Evolutionary conservation across 768 basidiomycete species (phyloP), one percentile per base, ranked within the genome.

Genomic region (Coprinellus micaceus): DNA sequence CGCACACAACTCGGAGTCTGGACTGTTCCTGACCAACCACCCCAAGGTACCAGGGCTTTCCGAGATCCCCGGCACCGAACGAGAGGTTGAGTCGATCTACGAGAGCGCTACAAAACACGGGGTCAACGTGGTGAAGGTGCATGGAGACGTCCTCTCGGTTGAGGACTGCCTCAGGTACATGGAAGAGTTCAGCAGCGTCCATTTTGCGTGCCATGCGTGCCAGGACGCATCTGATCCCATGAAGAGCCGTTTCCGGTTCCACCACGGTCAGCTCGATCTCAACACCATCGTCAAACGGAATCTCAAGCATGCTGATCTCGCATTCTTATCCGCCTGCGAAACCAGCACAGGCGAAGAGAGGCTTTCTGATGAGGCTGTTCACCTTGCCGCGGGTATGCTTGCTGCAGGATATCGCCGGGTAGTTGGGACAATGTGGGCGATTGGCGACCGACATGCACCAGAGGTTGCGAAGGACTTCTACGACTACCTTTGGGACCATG

Each of bases 381-480:
- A 50, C 29, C 26, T 50, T 21, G 49, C 49, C 1, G 49, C 49
- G 10, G 49, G 49, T 5, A 50, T 50, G 49, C 21, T 50, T 9
- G 49, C 49, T 9, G 49, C 28, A 13, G 49, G 49, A 3, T 50
- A 50, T 19, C 49, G 28, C 5, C 10, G 49, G 11, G 49, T 50
- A 13, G 36, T 50, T 15, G 24, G 25, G n/a, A 50, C 76, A 19
- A 71, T 76, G 69, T 76, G 76, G 75, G 63, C 67, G 2, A 73
- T 75, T 40, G 51, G 49, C 1, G 75, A 76, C 54, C 21, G 24
- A 10, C 58, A 68, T 56, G 73, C 64, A 2, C 71, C 74, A 21
- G 25, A n/a, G 7, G 53, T 76, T 11, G 64, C 71, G 0, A 59
- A 58, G 21, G 56, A 63, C 2, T 66, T 75, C 12, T 76, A 76